phyloP scores from a whole-genome alignment of 23 red algal genomes.

The Chondrus crispus region DNA sequence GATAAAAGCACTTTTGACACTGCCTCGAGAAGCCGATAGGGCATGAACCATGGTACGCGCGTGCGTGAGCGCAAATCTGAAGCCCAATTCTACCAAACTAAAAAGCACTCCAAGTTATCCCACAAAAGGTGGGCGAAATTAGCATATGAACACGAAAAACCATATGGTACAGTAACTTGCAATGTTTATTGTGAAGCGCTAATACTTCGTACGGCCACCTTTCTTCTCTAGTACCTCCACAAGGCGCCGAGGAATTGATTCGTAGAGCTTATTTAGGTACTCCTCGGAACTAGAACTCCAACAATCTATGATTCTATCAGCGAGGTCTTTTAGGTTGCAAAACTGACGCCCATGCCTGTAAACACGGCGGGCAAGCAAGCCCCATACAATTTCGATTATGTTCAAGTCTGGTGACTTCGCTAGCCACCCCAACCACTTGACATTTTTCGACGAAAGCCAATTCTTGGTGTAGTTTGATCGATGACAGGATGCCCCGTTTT shows the following conservation, averaged over 20 bases:
- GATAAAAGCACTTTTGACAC: too few relatives aligned
- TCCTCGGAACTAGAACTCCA: background rate
- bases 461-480: background rate
- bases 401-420: background rate
- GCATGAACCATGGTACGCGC: too few relatives aligned
- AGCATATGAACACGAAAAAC: too few relatives aligned
- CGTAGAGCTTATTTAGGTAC: background rate
- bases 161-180: too few relatives aligned
- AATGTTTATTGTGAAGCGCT: too few relatives aligned
- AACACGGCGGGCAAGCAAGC: background rate
- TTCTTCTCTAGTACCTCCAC: background rate
- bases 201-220: background rate
- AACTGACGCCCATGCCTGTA: background rate
- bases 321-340: background rate
- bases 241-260: background rate
- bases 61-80: too few relatives aligned
- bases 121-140: too few relatives aligned
- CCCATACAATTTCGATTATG: constrained; percentile 4
- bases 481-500: background rate
- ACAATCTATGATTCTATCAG: background rate
- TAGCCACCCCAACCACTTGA: background rate
- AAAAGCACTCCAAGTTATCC: too few relatives aligned
- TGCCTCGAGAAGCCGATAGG: too few relatives aligned
- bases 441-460: background rate
- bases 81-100: too few relatives aligned